Evolutionary conservation across 176 grass and related monocot genomes (phyloP).

Genomic region (Aegilops tauschii): DNA sequence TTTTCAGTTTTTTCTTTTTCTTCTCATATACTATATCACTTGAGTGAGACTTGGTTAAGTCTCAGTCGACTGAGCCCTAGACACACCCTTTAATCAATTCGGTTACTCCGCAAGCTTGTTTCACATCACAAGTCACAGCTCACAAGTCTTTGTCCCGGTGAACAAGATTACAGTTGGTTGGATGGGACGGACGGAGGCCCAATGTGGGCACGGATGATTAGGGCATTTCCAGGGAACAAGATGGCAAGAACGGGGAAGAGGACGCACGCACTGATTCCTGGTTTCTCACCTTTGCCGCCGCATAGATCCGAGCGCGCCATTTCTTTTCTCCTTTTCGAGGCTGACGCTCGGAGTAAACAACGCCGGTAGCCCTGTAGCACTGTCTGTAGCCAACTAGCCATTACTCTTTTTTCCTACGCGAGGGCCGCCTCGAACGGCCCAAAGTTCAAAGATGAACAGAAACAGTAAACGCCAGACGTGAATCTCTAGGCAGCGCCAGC

Average conservation of each 20-base stretch:
- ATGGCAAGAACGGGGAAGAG: conserved; percentile 10
- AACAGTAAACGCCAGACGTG: background rate
- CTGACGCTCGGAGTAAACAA: conserved; percentile 20
- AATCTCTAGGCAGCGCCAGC: conserved; percentile 27
- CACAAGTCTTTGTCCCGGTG: background rate
- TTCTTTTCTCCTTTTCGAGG: background rate
- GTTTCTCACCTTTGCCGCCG: background rate
- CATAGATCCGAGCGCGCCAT: background rate
- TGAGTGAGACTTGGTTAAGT: too few species aligned
- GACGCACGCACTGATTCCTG: conserved; percentile 11
- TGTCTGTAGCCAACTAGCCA: background rate
- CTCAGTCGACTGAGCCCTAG: too few species aligned
- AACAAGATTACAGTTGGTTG: background rate
- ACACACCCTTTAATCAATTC: too few species aligned
- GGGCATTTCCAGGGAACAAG: conserved; percentile 28
- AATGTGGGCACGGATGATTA: conserved; percentile 9
- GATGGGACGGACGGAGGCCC: background rate
- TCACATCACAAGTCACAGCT: background rate
- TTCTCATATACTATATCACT: too few species aligned
- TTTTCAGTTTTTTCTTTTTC: too few species aligned
- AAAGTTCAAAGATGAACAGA: background rate
- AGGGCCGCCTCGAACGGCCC: background rate
- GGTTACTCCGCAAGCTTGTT: too few species aligned
- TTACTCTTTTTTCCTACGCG: background rate
- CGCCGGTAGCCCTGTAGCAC: background rate